These are phyloP conservation scores for Acacia crassicarpa DNA, from an alignment of 306 rosid genomes.

Conservation along the genomic window DNA sequence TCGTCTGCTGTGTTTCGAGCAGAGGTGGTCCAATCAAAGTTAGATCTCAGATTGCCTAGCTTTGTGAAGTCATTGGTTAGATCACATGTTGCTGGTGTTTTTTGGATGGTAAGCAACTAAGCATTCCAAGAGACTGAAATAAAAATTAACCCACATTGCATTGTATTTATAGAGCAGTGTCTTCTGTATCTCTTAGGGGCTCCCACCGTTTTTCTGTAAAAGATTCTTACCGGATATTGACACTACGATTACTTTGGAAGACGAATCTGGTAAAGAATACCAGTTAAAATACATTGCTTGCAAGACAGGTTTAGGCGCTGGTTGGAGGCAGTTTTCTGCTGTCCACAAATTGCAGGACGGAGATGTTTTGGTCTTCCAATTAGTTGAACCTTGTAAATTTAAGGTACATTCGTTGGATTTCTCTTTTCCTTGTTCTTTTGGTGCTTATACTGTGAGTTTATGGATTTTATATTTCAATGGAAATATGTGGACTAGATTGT, in stretches of 20 bases:
- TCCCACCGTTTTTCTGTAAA: constrained; percentile 79
- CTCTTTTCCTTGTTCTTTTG: not conserved
- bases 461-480: not conserved
- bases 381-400: constrained; percentile 78
- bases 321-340: constrained; percentile 94
- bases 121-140: not conserved
- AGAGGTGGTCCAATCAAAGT: constrained; percentile 53
- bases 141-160: constrained; percentile 4
- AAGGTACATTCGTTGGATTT: constrained; percentile 50
- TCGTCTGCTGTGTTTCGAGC: constrained; percentile 83
- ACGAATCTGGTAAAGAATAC: constrained; percentile 71
- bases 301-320: constrained; percentile 88
- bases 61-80: constrained; percentile 89
- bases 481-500: not conserved
- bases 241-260: constrained; percentile 65
- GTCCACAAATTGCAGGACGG: constrained; percentile 84
- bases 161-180: constrained; percentile 4
- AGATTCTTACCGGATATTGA: constrained; percentile 68
- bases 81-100: constrained; percentile 84
- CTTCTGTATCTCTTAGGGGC: constrained; percentile 46
- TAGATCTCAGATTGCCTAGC: constrained; percentile 59
- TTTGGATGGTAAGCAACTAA: constrained; percentile 72
- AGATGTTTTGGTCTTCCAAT: constrained; percentile 83
- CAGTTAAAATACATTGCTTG: constrained; percentile 72
- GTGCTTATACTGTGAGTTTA: not conserved